Conservation (phyloP, 495 filamentous ascomycete genomes). For the Letharia columbiana region DNA sequence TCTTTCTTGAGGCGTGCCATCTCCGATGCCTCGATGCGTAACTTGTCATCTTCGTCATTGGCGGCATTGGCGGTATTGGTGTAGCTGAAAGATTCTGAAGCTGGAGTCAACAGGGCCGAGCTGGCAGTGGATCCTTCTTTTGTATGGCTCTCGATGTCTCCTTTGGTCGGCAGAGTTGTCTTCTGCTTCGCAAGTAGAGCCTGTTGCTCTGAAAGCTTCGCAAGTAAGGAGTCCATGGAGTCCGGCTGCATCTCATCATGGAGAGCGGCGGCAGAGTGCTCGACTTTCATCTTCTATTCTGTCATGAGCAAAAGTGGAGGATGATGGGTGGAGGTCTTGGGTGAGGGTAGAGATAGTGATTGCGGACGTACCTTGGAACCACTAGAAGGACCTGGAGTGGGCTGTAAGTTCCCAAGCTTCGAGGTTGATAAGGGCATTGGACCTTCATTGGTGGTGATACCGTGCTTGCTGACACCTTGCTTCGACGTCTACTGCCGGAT, state of each 20-base stretch:
- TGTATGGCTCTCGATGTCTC: constrained; percentile 30
- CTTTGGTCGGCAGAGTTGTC: constrained; percentile 37
- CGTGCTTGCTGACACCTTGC: constrained; percentile 25
- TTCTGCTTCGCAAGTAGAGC: constrained; percentile 47
- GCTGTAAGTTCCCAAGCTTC: constrained; percentile 35
- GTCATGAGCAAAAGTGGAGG: background rate
- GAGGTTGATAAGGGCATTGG: constrained; percentile 34
- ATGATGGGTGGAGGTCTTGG: background rate
- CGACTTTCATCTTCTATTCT: constrained; percentile 44
- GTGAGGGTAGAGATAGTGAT: background rate
- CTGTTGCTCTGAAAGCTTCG: constrained; percentile 62
- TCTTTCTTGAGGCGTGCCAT: constrained; percentile 57
- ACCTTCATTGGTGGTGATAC: constrained; percentile 27
- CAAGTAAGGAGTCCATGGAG: constrained; percentile 51
- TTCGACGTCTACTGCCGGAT: constrained; percentile 9
- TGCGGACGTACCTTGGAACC: constrained; percentile 27
- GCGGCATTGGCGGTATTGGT: constrained; percentile 12
- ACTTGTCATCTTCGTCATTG: constrained; percentile 18
- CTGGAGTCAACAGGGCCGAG: constrained; percentile 50
- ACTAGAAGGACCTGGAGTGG: constrained; percentile 11
- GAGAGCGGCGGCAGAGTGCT: constrained; percentile 30
- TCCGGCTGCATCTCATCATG: constrained; percentile 31
- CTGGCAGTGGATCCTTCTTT: constrained; percentile 42
- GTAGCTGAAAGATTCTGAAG: constrained; percentile 38
- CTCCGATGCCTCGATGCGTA: constrained; percentile 37